Percentiles rank a stretch among this genome's conserved stretches.
These are phyloP conservation scores for Candida nitratophila DNA, from an alignment of 805 yeast genomes.

Conservation along the genomic window DNA sequence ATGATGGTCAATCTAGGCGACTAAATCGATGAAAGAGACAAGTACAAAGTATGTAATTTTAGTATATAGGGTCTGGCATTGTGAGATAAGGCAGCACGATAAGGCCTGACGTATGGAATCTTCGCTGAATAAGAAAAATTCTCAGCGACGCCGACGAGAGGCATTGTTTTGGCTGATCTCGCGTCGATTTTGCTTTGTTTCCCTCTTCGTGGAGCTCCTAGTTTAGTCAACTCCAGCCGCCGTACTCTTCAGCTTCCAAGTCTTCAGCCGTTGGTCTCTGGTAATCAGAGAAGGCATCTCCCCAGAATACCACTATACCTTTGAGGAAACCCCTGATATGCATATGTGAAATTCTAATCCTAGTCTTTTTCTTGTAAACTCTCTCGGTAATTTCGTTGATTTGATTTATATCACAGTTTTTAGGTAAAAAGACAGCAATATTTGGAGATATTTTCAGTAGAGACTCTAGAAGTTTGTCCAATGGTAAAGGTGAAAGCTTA, in stretches of 20 bases:
- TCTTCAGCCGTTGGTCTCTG: neutral
- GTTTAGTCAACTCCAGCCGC: no score
- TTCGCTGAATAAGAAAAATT: neutral
- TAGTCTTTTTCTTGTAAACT: slow-evolving; percentile 36
- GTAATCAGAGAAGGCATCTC: slow-evolving; percentile 32
- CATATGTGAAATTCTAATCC: slow-evolving; percentile 45
- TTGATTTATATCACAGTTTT: slow-evolving; percentile 49
- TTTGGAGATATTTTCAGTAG: slow-evolving; percentile 35
- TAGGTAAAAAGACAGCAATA: slow-evolving; percentile 58
- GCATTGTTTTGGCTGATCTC: no score
- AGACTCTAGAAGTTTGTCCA: slow-evolving; percentile 37
- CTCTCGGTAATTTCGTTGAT: slow-evolving; percentile 21
- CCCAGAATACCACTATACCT: slow-evolving; percentile 59
- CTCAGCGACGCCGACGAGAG: neutral
- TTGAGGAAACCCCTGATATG: slow-evolving; percentile 35
- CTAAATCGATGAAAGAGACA: no score
- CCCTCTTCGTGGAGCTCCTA: no score
- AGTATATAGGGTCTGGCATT: no score
- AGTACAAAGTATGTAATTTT: no score
- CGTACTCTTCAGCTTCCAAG: neutral
- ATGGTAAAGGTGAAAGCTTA: slow-evolving; percentile 39
- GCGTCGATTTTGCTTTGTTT: no score
- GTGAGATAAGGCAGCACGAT: neutral
- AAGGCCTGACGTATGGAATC: neutral
- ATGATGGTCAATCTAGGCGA: no score